Evolutionary conservation across 2,329 filamentous ascomycete species (phyloP).

Genomic region (Penicillium sp.): DNA sequence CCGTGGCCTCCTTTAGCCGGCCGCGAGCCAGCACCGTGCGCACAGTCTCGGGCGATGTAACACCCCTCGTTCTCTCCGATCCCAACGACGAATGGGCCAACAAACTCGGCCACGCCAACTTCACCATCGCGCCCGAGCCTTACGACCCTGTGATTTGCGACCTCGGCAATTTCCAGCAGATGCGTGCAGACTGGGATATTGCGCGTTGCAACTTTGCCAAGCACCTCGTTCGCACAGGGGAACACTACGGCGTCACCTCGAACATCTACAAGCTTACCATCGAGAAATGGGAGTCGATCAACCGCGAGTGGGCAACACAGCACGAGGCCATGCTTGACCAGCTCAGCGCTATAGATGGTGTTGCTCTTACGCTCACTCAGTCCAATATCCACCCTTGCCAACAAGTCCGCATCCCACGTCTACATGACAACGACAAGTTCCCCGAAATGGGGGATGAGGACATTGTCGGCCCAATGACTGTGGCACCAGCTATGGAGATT

Average conservation of each 20-base stretch:
- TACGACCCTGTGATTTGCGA: constrained; percentile 67
- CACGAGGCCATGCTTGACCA: constrained; percentile 64
- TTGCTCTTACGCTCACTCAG: constrained; percentile 39
- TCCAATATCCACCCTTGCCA: constrained; percentile 48
- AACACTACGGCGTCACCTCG: constrained; percentile 87
- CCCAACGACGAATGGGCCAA: constrained; percentile 76
- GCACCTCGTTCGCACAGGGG: constrained; percentile 80
- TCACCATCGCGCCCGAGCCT: constrained; percentile 78
- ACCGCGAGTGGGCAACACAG: constrained; percentile 68
- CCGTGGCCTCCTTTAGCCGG: constrained; percentile 68
- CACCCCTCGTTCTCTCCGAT: constrained; percentile 64
- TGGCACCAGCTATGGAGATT: constrained; percentile 44
- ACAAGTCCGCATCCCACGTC: constrained; percentile 46
- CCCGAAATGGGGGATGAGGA: constrained; percentile 84
- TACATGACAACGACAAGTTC: constrained; percentile 69
- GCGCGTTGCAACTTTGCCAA: constrained; percentile 85
- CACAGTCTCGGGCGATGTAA: constrained; percentile 47
- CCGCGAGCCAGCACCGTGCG: constrained; percentile 46
- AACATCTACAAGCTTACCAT: constrained; percentile 84
- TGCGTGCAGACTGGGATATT: constrained; percentile 77
- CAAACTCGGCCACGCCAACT: constrained; percentile 87
- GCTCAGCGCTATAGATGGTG: constrained; percentile 37
- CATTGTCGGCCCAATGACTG: constrained; percentile 88
- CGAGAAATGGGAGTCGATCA: constrained; percentile 82
- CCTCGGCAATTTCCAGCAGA: constrained; percentile 58